A percentile compares a stretch with the other conserved stretches of the same genome.
Evolutionary conservation across 441 rosid genomes (phyloP).

Genomic region (Cnidoscolus chayamansa): DNA sequence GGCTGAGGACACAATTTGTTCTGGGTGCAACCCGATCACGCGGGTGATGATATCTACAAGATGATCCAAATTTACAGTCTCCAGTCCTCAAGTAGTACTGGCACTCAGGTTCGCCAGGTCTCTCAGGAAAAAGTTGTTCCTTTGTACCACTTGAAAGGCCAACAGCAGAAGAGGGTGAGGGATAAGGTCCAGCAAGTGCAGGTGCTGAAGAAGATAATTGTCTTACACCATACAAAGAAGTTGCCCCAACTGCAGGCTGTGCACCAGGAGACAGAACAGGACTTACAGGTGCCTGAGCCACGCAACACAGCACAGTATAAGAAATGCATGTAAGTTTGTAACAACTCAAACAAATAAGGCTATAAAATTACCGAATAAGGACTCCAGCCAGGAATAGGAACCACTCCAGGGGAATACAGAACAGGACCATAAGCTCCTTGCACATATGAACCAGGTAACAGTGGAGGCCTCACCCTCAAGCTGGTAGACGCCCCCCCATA

Average conservation of each 20-base stretch:
- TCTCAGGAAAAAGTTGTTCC: conserved; percentile 77
- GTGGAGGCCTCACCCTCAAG: conserved; percentile 72
- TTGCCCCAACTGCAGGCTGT: conserved; percentile 74
- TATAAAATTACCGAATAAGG: conserved; percentile 70
- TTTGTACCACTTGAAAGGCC: conserved; percentile 46
- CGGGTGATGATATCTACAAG: conserved; percentile 89
- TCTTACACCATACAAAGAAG: conserved; percentile 71
- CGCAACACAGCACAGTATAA: conserved; percentile 17
- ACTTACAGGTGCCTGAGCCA: conserved; percentile 80
- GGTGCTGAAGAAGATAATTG: conserved; percentile 68
- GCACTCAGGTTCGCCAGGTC: conserved; percentile 88
- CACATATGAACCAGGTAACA: conserved; percentile 70
- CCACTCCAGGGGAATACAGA: conserved; percentile 67
- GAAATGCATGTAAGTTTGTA: conserved; percentile 18
- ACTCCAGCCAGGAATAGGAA: conserved; percentile 82
- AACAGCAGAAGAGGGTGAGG: conserved; percentile 47
- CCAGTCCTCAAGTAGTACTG: conserved; percentile 81
- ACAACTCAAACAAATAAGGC: conserved; percentile 8
- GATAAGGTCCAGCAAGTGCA: conserved; percentile 54
- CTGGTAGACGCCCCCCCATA: conserved; percentile 60
- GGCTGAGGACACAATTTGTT: conserved; percentile 60
- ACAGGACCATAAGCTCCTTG: conserved; percentile 83
- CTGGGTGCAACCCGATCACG: conserved; percentile 54
- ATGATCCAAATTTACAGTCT: conserved; percentile 86
- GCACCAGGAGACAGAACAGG: conserved; percentile 86